Conservation (phyloP, 345 rosid species). For the Linum tenue region DNA sequence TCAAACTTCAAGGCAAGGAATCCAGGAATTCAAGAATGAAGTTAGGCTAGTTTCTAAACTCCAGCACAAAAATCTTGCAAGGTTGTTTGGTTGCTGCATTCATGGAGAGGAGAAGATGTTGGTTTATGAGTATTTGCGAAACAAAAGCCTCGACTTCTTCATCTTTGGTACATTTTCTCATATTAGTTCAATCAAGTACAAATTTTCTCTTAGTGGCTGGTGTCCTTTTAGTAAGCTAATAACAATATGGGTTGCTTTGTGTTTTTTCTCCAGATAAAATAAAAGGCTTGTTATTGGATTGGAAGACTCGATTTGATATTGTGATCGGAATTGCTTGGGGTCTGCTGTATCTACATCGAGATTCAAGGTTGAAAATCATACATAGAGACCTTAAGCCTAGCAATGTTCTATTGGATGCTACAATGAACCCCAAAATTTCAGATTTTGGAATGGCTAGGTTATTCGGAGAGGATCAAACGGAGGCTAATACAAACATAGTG, state of each 20-base stretch:
- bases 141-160: slow-evolving; percentile 11
- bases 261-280: not conserved
- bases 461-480: not conserved
- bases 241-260: not conserved
- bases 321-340: not conserved
- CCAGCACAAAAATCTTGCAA: slow-evolving; percentile 19
- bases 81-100: slow-evolving; percentile 12
- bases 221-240: not conserved
- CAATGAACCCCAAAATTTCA: slow-evolving; percentile 1
- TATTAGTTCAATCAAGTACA: not conserved
- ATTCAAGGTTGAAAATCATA: not conserved
- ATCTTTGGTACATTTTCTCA: slow-evolving; percentile 6
- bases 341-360: not conserved
- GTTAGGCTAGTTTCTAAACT: slow-evolving; percentile 12
- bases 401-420: not conserved
- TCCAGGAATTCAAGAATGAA: slow-evolving; percentile 15
- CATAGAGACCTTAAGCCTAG: slow-evolving; percentile 1
- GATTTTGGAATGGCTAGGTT: not conserved
- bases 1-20: slow-evolving; percentile 13
- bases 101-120: slow-evolving; percentile 10
- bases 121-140: slow-evolving; percentile 14
- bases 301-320: not conserved
- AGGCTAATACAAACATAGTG: not conserved
- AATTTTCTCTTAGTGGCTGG: not conserved
- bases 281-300: not conserved